phyloP scores from a whole-genome alignment of 2,329 filamentous ascomycete genomes.

The Corinectria fuckeliana region DNA sequence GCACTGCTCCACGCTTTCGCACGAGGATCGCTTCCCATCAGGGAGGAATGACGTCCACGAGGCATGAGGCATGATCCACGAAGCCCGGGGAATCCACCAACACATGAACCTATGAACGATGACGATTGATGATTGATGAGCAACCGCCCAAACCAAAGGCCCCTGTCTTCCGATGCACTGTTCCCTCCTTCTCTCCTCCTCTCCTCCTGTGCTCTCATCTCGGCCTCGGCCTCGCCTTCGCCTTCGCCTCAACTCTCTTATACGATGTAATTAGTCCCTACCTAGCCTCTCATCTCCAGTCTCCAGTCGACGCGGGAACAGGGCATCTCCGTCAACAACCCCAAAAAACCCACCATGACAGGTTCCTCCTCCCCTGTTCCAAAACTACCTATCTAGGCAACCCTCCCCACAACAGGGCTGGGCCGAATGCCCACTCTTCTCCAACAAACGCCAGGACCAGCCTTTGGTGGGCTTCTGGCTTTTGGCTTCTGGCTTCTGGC shows the following conservation, averaged over 20 bases:
- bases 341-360: conserved; percentile 14
- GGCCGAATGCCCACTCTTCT: conserved; percentile 9
- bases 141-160: background rate
- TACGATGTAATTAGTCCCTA: background rate
- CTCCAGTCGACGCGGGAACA: too few species aligned
- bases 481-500: background rate
- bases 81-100: conserved; percentile 16
- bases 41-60: background rate
- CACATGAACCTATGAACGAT: conserved; percentile 13
- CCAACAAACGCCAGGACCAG: conserved; percentile 18
- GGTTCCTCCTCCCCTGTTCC: background rate
- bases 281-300: too few species aligned
- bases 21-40: background rate
- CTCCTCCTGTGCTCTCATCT: background rate
- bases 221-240: background rate
- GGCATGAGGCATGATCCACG: conserved; percentile 2
- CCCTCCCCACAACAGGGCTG: conserved; percentile 17
- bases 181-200: background rate
- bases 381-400: background rate
- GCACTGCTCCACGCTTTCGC: background rate
- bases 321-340: background rate
- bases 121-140: too few species aligned
- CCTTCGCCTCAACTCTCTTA: conserved; percentile 1
- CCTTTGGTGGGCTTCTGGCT: background rate
- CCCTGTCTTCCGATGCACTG: too few species aligned